Evolutionary conservation across 495 filamentous ascomycete species (phyloP).

Genomic region (Pyrenula aspistea): DNA sequence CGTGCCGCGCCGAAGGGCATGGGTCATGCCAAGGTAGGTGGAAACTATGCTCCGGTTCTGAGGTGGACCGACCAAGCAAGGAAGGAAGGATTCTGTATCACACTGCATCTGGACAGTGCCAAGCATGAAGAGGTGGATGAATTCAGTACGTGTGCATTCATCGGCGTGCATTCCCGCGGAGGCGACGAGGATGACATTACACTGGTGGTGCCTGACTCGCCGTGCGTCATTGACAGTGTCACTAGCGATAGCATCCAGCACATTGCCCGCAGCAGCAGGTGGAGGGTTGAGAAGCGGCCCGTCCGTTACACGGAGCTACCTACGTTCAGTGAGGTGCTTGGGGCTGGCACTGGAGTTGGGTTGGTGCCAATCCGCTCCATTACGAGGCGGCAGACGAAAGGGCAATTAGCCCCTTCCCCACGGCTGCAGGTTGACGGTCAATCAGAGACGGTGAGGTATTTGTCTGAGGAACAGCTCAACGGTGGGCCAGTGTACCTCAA

Average conservation of each 20-base stretch:
- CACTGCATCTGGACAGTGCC: constrained; percentile 33
- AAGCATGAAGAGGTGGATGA: constrained; percentile 32
- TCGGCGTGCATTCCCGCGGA: constrained; percentile 20
- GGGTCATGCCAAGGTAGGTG: constrained; percentile 42
- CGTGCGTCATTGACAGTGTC: constrained; percentile 55
- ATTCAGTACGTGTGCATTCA: constrained; percentile 33
- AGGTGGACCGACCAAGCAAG: constrained; percentile 25
- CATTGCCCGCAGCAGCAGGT: constrained; percentile 44
- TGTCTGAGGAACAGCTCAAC: no score
- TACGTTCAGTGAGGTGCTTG: no score
- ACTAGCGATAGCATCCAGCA: constrained; percentile 46
- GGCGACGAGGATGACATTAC: constrained; percentile 7
- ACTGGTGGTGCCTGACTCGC: constrained; percentile 53
- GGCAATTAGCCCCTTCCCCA: no score
- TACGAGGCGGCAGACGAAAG: no score
- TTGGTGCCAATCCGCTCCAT: no score
- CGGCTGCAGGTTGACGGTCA: no score
- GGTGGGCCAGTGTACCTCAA: no score
- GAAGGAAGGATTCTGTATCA: constrained; percentile 29
- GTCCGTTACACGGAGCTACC: constrained; percentile 11
- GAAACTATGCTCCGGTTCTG: constrained; percentile 47
- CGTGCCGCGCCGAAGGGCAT: constrained; percentile 42
- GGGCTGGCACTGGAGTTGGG: no score
- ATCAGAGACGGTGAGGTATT: no score
- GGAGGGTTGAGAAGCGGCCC: constrained; percentile 41